These are phyloP conservation scores for Porphyridium purpureum DNA, from an alignment of 23 red algal species.

Conservation along the genomic window DNA sequence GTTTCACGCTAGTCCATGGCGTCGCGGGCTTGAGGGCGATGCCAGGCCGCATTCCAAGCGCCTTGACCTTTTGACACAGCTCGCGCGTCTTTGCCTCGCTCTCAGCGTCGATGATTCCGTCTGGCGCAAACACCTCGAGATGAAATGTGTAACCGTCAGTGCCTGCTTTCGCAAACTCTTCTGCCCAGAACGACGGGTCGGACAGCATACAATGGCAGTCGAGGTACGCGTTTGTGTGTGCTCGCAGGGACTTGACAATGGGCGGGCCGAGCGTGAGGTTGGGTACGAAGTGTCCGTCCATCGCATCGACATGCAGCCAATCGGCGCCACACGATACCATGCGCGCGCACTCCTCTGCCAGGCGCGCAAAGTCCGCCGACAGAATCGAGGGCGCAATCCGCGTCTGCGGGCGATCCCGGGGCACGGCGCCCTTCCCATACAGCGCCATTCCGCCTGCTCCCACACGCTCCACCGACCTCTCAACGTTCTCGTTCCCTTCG, in stretches of 20 bases:
- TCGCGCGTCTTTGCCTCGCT: too few relatives aligned
- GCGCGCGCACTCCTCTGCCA: slow-evolving; percentile 61
- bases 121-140: background rate
- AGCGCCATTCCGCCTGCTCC: too few relatives aligned
- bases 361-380: slow-evolving; percentile 91
- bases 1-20: slow-evolving; percentile 63
- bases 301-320: slow-evolving; percentile 95
- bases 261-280: slow-evolving; percentile 89
- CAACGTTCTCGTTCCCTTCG: too few relatives aligned
- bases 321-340: slow-evolving; percentile 67
- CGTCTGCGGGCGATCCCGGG: too few relatives aligned
- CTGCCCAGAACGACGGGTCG: slow-evolving; percentile 47
- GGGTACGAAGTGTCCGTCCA: slow-evolving; percentile 98
- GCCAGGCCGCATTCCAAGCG: slow-evolving; percentile 53
- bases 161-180: slow-evolving; percentile 70
- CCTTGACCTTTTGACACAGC: slow-evolving; percentile 18
- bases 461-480: too few relatives aligned
- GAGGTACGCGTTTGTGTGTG: slow-evolving; percentile 55
- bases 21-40: slow-evolving; percentile 95
- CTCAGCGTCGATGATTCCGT: too few relatives aligned
- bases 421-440: too few relatives aligned
- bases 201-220: slow-evolving; percentile 95
- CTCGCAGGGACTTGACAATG: slow-evolving; percentile 52
- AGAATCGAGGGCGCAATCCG: slow-evolving; percentile 70
- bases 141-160: slow-evolving; percentile 15